Evolutionary conservation across 768 basidiomycete genomes (phyloP).

Genomic region (Auriscalpium microsporum): DNA sequence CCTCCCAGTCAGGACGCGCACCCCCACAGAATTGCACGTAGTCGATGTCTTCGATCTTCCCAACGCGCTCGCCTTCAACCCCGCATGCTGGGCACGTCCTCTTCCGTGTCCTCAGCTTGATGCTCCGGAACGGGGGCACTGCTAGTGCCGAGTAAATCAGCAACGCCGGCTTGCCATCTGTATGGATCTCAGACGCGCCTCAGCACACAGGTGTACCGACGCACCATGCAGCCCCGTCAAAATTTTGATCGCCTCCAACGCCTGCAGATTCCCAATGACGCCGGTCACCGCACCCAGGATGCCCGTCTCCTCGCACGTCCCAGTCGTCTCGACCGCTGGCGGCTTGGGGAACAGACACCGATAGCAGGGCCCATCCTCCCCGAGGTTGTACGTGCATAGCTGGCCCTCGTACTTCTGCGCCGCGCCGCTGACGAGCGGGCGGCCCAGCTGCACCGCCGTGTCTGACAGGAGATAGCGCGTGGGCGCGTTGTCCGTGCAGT

Average conservation of each 20-base stretch:
- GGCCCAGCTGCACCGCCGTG: constrained; percentile 62
- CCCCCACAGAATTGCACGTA: constrained; percentile 88
- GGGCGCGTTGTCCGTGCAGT: constrained; percentile 91
- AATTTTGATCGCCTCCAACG: constrained; percentile 79
- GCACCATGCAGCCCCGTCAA: constrained; percentile 59
- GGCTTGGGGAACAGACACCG: constrained; percentile 87
- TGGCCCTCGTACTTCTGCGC: constrained; percentile 84
- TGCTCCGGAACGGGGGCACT: constrained; percentile 64
- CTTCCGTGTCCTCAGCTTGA: constrained; percentile 72
- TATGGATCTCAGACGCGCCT: neutral
- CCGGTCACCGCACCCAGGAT: constrained; percentile 87
- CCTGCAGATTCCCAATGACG: constrained; percentile 83
- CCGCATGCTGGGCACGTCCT: constrained; percentile 74
- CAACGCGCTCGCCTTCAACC: constrained; percentile 31
- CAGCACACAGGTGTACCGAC: constrained; percentile 5
- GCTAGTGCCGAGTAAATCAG: constrained; percentile 69
- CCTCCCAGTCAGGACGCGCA: constrained; percentile 54
- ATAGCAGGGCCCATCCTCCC: constrained; percentile 76
- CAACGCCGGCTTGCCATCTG: constrained; percentile 56
- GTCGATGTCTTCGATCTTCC: constrained; percentile 49
- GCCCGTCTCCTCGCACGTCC: constrained; percentile 83
- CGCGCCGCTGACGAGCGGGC: constrained; percentile 86
- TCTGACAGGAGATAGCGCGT: constrained; percentile 93
- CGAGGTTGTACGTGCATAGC: constrained; percentile 67
- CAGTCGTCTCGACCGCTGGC: constrained; percentile 50